Base-by-base conservation (phyloP, 2,329 filamentous ascomycete species). In the Purpureocillium takamizusanense region DNA sequence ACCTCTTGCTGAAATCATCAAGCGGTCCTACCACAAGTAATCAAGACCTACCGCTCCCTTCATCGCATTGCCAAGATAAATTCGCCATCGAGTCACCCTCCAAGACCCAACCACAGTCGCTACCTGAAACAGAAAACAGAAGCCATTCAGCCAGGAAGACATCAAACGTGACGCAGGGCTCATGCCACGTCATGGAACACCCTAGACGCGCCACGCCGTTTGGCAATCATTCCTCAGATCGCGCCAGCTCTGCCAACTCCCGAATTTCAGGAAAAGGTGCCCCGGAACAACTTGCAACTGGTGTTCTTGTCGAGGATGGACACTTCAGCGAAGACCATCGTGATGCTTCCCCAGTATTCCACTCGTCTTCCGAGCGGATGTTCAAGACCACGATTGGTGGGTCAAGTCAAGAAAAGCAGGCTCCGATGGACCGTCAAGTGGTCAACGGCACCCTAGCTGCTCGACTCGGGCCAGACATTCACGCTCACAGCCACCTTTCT, bases 1-100 rank as follows among this genome's bases (percentile, higher is more conserved):
- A 56, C 32, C 46, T 46, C 14, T 41, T 53, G 29, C 42, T 54
- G 16, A 57, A 59, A 7, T 41, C 43, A 10, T 35, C 42, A 10
- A 47, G 41, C 9, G 39, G 41, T 7, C 39, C 44, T 4, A 42
- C 41, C 17, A n/a, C 49, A 14, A 31, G 50, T 10, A 45, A 51
- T 23, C 51, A 45, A 37, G 44, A 52, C 21, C 30, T 37, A 3
- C 46, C 51, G 9, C 39, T 36, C 5, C 42, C 51, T 9, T 50
- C 51, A 3, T 21, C 46, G 2, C 34, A 54, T 8, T 3, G 5
- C 13, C 34, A 17, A 11, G 15, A 12, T 12, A 9, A 23, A 15
- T 21, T 7, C 48, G 42, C n/a, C 27, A 38, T 31, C 33, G 34
- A 32, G 36, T 28, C 39, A 29, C 30, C 14, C 30, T 35, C 28